Percentiles rank a stretch among this genome's conserved stretches.
Conservation (phyloP, 2,329 filamentous ascomycete species). For the Neodidymelliopsis sp. region DNA sequence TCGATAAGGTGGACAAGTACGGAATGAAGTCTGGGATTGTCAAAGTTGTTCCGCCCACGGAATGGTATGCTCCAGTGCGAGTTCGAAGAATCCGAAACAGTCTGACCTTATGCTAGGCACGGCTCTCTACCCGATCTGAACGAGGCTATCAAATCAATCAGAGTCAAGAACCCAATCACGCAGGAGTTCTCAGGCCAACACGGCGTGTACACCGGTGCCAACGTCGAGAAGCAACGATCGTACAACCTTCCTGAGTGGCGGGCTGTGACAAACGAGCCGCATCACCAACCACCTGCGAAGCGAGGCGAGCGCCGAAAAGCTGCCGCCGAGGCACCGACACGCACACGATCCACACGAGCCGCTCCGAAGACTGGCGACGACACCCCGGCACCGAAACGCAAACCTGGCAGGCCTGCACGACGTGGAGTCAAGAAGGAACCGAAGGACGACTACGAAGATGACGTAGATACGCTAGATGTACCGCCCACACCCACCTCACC, state of each 20-base stretch:
- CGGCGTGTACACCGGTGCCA: slow-evolving; percentile 95
- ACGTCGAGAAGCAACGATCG: slow-evolving; percentile 92
- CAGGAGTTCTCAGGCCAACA: slow-evolving; percentile 97
- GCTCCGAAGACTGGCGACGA: slow-evolving; percentile 42
- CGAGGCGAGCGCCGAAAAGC: slow-evolving; percentile 71
- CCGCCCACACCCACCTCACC: slow-evolving; percentile 55
- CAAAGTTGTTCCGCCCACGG: slow-evolving; percentile 90
- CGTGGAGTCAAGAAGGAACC: slow-evolving; percentile 31
- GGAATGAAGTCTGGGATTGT: slow-evolving; percentile 98
- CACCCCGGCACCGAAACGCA: slow-evolving; percentile 54
- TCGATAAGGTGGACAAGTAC: slow-evolving; percentile 88
- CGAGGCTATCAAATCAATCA: slow-evolving; percentile 87
- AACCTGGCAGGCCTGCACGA: slow-evolving; percentile 56
- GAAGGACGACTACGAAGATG: slow-evolving; percentile 45
- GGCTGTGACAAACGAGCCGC: slow-evolving; percentile 88
- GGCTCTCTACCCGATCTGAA: slow-evolving; percentile 79
- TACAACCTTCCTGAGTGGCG: slow-evolving; percentile 99
- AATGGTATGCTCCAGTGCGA: slow-evolving; percentile 73
- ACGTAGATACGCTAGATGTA: slow-evolving; percentile 42
- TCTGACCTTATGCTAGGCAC: slow-evolving; percentile 54
- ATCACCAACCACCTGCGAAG: slow-evolving; percentile 91
- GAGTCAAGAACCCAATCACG: slow-evolving; percentile 95
- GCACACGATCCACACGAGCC: slow-evolving; percentile 44
- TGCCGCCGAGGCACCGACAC: slow-evolving; percentile 40
- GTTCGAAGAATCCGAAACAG: neutral